Percentiles rank a stretch among this genome's conserved stretches.
Conservation (phyloP, 768 basidiomycete genomes). For the Termitomyces sp. region DNA sequence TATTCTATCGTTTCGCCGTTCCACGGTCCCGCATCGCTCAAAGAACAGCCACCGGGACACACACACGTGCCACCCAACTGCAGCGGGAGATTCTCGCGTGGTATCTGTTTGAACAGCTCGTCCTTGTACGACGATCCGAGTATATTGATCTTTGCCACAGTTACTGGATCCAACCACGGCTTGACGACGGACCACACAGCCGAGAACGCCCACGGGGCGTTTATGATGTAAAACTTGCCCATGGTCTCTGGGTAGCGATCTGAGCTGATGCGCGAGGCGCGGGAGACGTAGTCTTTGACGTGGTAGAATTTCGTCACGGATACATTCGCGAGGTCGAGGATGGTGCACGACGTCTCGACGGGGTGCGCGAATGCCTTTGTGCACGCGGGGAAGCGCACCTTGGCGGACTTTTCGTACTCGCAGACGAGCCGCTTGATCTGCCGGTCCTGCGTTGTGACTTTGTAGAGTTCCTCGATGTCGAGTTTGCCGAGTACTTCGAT, state of each 20-base stretch:
- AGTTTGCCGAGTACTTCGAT: conserved; percentile 89
- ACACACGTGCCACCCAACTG: conserved; percentile 82
- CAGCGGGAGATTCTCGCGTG: conserved; percentile 74
- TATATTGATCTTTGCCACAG: conserved; percentile 92
- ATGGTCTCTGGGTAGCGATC: conserved; percentile 90
- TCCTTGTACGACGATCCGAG: conserved; percentile 72
- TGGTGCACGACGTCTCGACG: conserved; percentile 96
- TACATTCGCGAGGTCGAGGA: conserved; percentile 81
- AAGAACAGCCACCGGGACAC: conserved; percentile 76
- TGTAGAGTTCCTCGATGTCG: conserved; percentile 80
- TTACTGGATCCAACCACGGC: conserved; percentile 93
- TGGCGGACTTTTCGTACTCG: conserved; percentile 90
- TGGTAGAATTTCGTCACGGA: conserved; percentile 75
- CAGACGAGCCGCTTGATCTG: conserved; percentile 83
- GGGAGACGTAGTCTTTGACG: conserved; percentile 87
- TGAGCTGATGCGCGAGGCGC: conserved; percentile 77
- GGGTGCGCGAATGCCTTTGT: conserved; percentile 69
- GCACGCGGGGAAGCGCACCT: conserved; percentile 77
- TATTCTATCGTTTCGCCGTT: conserved; percentile 27
- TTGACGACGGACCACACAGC: conserved; percentile 87
- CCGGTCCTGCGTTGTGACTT: conserved; percentile 79
- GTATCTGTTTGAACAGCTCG: conserved; percentile 77
- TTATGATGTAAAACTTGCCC: conserved; percentile 99
- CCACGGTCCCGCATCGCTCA: conserved; percentile 94
- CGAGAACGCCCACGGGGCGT: conserved; percentile 90